These are phyloP conservation scores for Phytopythium chamaehyphon DNA, from an alignment of 352 stramenopile species.

Conservation along the genomic window DNA sequence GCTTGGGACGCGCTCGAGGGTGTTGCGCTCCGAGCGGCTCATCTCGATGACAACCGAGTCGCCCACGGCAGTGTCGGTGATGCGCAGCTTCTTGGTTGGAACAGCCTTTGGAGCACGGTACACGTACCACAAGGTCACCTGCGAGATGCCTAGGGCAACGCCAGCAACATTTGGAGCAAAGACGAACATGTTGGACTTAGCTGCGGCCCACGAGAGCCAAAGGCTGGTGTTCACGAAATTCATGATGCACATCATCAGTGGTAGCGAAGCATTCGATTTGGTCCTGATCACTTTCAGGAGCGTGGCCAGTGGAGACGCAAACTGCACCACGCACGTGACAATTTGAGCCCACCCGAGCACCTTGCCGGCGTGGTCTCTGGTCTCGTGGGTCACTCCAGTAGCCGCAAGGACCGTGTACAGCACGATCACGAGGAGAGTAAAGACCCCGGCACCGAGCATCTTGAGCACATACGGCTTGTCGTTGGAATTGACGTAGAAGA, in stretches of 20 bases:
- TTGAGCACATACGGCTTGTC: conserved; percentile 16
- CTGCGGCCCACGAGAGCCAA: conserved; percentile 22
- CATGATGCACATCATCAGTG: conserved; percentile 22
- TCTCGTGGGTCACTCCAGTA: conserved; percentile 21
- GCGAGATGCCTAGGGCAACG: conserved; percentile 13
- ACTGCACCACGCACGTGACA: conserved; percentile 43
- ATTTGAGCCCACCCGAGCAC: conserved; percentile 49
- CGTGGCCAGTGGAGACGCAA: conserved; percentile 46
- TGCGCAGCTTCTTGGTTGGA: neutral
- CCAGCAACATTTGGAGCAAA: conserved; percentile 19
- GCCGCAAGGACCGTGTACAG: conserved; percentile 34
- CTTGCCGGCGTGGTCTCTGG: conserved; percentile 18
- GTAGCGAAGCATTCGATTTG: conserved; percentile 30
- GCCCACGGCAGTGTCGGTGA: neutral
- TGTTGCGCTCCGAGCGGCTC: neutral
- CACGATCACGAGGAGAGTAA: conserved; percentile 20
- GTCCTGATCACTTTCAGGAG: conserved; percentile 25
- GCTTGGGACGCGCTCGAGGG: conserved; percentile 3
- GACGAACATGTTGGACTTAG: conserved; percentile 33
- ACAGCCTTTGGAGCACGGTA: conserved; percentile 14
- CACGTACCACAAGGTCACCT: conserved; percentile 21
- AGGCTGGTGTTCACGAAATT: conserved; percentile 18
- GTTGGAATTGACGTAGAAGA: conserved; percentile 23
- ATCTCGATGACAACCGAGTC: conserved; percentile 1
- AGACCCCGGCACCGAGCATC: conserved; percentile 7